Base-by-base conservation (phyloP, 768 basidiomycete genomes). In the Collybia sp. region DNA sequence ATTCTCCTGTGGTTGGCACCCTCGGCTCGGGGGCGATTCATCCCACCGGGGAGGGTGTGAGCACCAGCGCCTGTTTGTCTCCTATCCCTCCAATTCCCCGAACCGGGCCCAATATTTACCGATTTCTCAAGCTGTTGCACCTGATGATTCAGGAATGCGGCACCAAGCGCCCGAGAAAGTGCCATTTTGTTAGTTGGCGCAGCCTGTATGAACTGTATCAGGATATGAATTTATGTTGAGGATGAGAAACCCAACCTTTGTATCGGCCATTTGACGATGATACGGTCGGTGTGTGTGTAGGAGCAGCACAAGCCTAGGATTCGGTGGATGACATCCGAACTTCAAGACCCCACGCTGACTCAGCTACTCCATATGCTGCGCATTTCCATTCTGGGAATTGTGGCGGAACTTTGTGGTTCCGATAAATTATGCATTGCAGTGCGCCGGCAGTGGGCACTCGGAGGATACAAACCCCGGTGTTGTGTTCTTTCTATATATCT, bases 81-180 rank as follows among this genome's bases (percentile, higher is more conserved):
- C 32, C 70, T 71, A 46, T 78, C 79, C 51, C 83, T 70, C 84
- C 84, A 85, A 52, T 82, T 84, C 0, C 75, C 77, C 1, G 76
- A 73, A 6, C 72, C 67, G 13, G 75, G 67, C 6, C 74, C 76
- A 39, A 69, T 70, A 3, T 72, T 67, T 15, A 89, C 84, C 0
- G 82, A 72, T 64, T 85, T 85, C 69, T 93, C 89, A 44, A 93
- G 82, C 58, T 91, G 85, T 54, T 91, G 87, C 37, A 93, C 90
- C 56, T 93, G 88, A 55, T 93, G 89, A 52, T 77, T 85, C 48
- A 93, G 76, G 60, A 91, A 91, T 2, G 90, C 90, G 20, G 89
- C 88, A 15, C 90, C 90, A 33, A 93, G 79, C 1, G 90, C 89
- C 51, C 83, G 79, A 46, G 89, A 91, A 86, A 93, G 88, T 47